Evolutionary conservation across 306 rosid species (phyloP).

Genomic region (Pterocarpus macrocarpus): DNA sequence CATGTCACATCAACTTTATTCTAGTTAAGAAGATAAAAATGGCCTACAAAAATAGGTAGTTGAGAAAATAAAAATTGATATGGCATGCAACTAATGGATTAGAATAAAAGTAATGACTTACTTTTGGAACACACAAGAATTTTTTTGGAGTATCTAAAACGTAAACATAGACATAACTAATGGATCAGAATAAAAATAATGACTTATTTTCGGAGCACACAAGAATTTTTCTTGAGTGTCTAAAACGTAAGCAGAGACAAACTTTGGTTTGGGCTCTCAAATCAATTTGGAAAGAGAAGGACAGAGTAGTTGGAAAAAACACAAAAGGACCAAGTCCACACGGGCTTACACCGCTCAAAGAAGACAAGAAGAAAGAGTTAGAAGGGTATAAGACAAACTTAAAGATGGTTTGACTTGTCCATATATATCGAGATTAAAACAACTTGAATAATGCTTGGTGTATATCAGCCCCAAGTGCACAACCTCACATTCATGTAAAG

Average conservation of each 20-base stretch:
- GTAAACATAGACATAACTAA: no score
- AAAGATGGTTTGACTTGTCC: constrained; percentile 43
- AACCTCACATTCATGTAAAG: background rate
- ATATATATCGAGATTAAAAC: background rate
- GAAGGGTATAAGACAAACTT: constrained; percentile 37
- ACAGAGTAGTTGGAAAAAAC: constrained; percentile 2
- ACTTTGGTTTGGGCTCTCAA: constrained; percentile 10
- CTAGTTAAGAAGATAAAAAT: no score
- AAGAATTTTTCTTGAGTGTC: background rate
- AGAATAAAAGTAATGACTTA: no score
- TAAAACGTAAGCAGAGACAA: constrained; percentile 40
- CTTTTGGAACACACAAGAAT: no score
- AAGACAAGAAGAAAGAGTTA: constrained; percentile 27
- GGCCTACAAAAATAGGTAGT: no score
- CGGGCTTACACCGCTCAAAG: constrained; percentile 4
- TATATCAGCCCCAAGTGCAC: background rate
- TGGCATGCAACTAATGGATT: no score
- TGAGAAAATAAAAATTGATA: no score
- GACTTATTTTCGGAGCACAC: no score
- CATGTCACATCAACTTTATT: no score
- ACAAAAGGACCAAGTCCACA: constrained; percentile 35
- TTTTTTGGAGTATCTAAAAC: no score
- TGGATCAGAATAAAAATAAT: no score
- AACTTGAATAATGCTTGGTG: background rate
- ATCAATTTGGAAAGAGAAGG: background rate